Evolutionary conservation across 2,329 filamentous ascomycete species (phyloP).

Genomic region (Bisporella sp.): DNA sequence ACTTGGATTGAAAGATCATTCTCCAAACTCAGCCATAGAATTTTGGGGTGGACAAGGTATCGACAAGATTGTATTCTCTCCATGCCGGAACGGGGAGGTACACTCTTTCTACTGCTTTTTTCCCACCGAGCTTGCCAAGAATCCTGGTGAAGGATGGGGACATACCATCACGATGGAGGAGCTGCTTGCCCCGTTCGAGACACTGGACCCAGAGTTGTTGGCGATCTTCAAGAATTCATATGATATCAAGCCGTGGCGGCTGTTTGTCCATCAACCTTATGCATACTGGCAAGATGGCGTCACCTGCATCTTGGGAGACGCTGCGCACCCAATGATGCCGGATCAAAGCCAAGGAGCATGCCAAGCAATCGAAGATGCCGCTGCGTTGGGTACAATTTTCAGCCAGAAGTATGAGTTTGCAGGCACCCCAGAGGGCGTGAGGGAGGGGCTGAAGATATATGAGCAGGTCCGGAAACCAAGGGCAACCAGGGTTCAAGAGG

Average conservation of each 20-base stretch:
- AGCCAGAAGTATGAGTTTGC: slow-evolving; percentile 29
- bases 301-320: slow-evolving; percentile 57
- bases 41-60: slow-evolving; percentile 63
- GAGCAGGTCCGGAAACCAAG: slow-evolving; percentile 46
- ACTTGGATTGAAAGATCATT: slow-evolving; percentile 57
- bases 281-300: slow-evolving; percentile 44
- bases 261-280: slow-evolving; percentile 59
- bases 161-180: slow-evolving; percentile 44
- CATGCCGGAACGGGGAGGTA: slow-evolving; percentile 58
- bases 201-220: slow-evolving; percentile 50
- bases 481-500: slow-evolving; percentile 48
- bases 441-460: slow-evolving; percentile 42
- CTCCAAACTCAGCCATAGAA: slow-evolving; percentile 51
- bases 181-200: slow-evolving; percentile 51
- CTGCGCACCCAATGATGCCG: slow-evolving; percentile 63
- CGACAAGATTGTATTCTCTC: slow-evolving; percentile 65
- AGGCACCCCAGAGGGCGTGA: slow-evolving; percentile 34
- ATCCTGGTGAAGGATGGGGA: slow-evolving; percentile 52
- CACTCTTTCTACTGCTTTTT: slow-evolving; percentile 68
- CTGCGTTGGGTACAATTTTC: slow-evolving; percentile 31
- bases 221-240: slow-evolving; percentile 51
- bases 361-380: slow-evolving; percentile 35
- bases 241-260: slow-evolving; percentile 58
- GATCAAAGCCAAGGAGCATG: slow-evolving; percentile 56
- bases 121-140: slow-evolving; percentile 51